Percentiles rank a stretch among this genome's conserved stretches.
Evolutionary conservation across 768 basidiomycete genomes (phyloP).

Genomic region (Boletellus emodensis): DNA sequence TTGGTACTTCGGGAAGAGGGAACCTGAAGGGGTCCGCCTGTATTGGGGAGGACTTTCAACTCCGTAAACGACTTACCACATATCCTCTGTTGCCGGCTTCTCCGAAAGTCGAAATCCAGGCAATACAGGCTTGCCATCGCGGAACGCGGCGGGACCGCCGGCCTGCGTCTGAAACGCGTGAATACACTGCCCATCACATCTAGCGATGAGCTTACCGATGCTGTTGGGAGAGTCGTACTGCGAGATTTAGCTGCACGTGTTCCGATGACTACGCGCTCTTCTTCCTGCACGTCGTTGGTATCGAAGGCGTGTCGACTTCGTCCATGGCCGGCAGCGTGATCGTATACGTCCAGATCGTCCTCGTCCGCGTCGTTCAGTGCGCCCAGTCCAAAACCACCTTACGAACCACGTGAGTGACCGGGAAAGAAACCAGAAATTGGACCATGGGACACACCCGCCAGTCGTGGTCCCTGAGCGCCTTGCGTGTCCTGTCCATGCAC

Average conservation of each 20-base stretch:
- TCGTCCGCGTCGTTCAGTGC: slow-evolving; percentile 93
- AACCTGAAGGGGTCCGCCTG: slow-evolving; percentile 52
- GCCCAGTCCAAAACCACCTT: slow-evolving; percentile 86
- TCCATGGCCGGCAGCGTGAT: slow-evolving; percentile 36
- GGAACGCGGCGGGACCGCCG: slow-evolving; percentile 42
- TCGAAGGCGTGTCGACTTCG: slow-evolving; percentile 64
- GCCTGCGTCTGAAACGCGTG: slow-evolving; percentile 20
- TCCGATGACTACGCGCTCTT: slow-evolving; percentile 49
- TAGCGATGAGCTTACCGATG: slow-evolving; percentile 11
- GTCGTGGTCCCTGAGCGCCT: slow-evolving; percentile 41
- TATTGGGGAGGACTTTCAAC: slow-evolving; percentile 15
- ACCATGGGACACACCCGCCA: slow-evolving; percentile 47
- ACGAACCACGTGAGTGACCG: slow-evolving; percentile 5
- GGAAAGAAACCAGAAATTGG: background rate
- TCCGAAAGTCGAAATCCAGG: slow-evolving; percentile 72
- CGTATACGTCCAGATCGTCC: slow-evolving; percentile 86
- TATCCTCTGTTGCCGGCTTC: slow-evolving; percentile 64
- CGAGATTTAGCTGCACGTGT: slow-evolving; percentile 18
- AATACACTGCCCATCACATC: background rate
- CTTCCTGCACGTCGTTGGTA: slow-evolving; percentile 57
- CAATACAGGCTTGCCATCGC: slow-evolving; percentile 71
- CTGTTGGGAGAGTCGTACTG: background rate
- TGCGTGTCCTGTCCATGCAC: slow-evolving; percentile 18
- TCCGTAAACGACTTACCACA: slow-evolving; percentile 46
- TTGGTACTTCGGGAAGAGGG: slow-evolving; percentile 74